phyloP scores from a whole-genome alignment of 441 rosid species.

The Oxalis stricta region DNA sequence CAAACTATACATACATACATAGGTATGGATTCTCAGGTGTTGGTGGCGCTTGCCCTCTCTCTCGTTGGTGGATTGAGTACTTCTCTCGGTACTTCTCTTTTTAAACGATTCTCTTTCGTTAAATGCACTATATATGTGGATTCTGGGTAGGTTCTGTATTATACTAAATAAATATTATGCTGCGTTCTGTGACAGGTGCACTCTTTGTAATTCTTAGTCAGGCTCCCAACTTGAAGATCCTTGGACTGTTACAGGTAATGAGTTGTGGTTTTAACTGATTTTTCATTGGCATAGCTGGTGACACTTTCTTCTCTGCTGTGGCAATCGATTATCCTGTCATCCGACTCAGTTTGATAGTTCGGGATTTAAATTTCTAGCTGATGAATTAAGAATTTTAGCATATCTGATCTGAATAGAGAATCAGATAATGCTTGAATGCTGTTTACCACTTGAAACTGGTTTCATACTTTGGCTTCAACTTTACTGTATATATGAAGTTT shows the following conservation, averaged over 20 bases:
- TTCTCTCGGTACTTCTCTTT: slow-evolving; percentile 42
- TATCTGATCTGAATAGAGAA: no score
- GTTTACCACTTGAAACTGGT: neutral
- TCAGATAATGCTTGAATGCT: no score
- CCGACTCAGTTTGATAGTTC: neutral
- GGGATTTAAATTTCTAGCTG: neutral
- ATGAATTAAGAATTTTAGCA: no score
- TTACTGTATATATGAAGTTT: neutral
- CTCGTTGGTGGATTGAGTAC: slow-evolving; percentile 91
- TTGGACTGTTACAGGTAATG: slow-evolving; percentile 86
- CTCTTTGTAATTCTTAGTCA: slow-evolving; percentile 62
- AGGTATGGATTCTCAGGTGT: slow-evolving; percentile 89
- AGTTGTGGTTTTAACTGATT: neutral
- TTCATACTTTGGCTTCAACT: neutral
- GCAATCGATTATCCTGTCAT: neutral
- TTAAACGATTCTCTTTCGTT: neutral
- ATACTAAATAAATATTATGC: neutral
- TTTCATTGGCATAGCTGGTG: neutral
- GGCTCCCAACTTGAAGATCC: slow-evolving; percentile 91
- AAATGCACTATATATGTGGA: neutral
- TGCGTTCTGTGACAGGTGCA: slow-evolving; percentile 52
- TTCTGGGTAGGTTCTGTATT: neutral
- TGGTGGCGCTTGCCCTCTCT: slow-evolving; percentile 73
- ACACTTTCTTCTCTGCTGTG: neutral
- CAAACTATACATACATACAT: no score